Evolutionary conservation across 352 stramenopile genomes (phyloP), one percentile per base, ranked within the genome.

Genomic region (Globisporangium irregulare): DNA sequence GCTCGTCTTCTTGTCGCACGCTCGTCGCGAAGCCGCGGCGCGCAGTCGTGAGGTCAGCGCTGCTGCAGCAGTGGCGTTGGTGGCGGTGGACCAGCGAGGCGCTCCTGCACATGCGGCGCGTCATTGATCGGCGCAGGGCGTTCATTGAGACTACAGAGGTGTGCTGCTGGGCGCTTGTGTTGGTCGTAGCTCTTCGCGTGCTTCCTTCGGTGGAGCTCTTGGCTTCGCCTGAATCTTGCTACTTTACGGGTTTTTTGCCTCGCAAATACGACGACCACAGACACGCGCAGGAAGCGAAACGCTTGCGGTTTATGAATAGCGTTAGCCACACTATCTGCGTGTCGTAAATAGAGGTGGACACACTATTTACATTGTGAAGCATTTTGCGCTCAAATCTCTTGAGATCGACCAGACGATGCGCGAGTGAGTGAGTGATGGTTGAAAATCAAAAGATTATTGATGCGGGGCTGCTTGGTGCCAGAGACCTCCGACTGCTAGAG

Each of bases 11-110:
- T 14, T 48, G 46, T 12, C n/a, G 61, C n/a, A 50, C n/a, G 61
- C 61, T 66, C 27, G 61, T 59, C 29, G 61, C 61, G 29, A 66
- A 48, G 29, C 46, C 0, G 4, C 43, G 27, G 54, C 27, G 54
- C 27, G 27, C 27, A 25, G 6, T 29, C 41, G 27, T 14, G 59
- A 18, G 20, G 4, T 14, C 18, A n/a, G 34, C 14, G 22, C 20
- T 38, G 20, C 36, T 18, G 25, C 59, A 43, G 59, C 25, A 27
- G 57, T 18, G 34, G 22, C 22, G 59, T 20, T 36, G 38, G 20
- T 24, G 55, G 18, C 1, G 8, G 18, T 14, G 27, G 14, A 20
- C 15, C 6, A 46, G 20, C 8, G 12, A 8, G 9, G 24, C 24
- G 51, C 51, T 34, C 51, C 18, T 27, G 55, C 27, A 24, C 7